These are phyloP conservation scores for Glycine soja DNA, from an alignment of 306 rosid genomes.

Conservation along the genomic window DNA sequence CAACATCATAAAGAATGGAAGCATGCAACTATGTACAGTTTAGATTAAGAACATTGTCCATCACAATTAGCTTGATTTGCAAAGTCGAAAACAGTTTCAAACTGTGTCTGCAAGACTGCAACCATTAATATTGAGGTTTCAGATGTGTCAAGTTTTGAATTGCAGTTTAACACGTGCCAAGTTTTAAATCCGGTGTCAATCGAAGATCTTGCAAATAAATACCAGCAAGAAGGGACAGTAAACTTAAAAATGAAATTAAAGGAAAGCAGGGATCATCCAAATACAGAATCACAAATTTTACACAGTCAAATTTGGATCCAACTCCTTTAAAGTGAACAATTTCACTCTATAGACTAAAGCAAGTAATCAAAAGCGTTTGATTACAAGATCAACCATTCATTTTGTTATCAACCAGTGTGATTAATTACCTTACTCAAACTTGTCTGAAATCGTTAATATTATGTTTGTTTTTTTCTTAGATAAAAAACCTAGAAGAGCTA, in stretches of 20 bases:
- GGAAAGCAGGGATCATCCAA: not conserved
- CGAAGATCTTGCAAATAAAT: not conserved
- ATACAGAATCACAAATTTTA: constrained; percentile 24
- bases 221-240: not conserved
- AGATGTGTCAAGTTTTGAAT: not conserved
- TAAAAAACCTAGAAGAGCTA: constrained; percentile 29
- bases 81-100: not conserved
- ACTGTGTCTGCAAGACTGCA: not conserved
- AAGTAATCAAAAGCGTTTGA: not conserved
- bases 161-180: not conserved
- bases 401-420: not conserved
- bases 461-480: not conserved
- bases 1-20: not conserved
- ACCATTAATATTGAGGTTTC: not conserved
- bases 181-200: not conserved
- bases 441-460: not conserved
- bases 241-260: not conserved
- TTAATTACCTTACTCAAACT: not conserved
- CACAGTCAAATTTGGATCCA: not conserved
- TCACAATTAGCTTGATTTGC: not conserved
- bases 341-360: not conserved
- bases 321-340: not conserved
- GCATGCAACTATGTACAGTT: constrained; percentile 11
- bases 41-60: not conserved
- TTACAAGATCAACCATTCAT: not conserved